A percentile compares a stretch with the other conserved stretches of the same genome.
Conservation (phyloP, 768 basidiomycete species). For the Boletus reticulatus region DNA sequence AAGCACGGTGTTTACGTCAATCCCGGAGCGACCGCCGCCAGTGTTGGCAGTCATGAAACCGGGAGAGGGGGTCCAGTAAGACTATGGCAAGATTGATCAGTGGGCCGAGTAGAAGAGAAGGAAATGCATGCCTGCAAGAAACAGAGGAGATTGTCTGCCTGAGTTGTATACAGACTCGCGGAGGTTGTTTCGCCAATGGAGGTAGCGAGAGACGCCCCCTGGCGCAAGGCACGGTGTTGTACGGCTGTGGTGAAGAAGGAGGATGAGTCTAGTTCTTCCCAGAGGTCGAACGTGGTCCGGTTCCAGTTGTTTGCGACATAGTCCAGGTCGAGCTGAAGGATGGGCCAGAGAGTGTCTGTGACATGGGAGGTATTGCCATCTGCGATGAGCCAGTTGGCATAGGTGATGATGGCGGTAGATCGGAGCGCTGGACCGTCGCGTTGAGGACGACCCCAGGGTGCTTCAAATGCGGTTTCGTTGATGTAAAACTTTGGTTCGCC, state of each 20-base stretch:
- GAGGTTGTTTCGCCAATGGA: constrained; percentile 48
- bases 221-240: constrained; percentile 70
- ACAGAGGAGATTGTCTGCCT: constrained; percentile 66
- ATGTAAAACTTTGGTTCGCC: constrained; percentile 82
- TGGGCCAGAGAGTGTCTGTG: constrained; percentile 58
- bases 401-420: constrained; percentile 64
- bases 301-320: constrained; percentile 75
- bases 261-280: constrained; percentile 32
- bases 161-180: constrained; percentile 46
- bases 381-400: constrained; percentile 63
- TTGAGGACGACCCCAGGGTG: constrained; percentile 62
- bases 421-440: constrained; percentile 78
- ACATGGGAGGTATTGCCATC: constrained; percentile 52
- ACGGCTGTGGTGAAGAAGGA: constrained; percentile 83
- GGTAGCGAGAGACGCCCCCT: constrained; percentile 62
- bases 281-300: constrained; percentile 45
- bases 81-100: constrained; percentile 34
- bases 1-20: constrained; percentile 70
- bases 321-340: constrained; percentile 71
- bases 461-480: constrained; percentile 60
- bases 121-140: constrained; percentile 61
- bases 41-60: constrained; percentile 76
- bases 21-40: constrained; percentile 69
- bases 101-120: too few species aligned
- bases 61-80: constrained; percentile 67